These are phyloP conservation scores for Albifimbria verrucaria DNA, from an alignment of 2,329 filamentous ascomycete species.

Conservation along the genomic window DNA sequence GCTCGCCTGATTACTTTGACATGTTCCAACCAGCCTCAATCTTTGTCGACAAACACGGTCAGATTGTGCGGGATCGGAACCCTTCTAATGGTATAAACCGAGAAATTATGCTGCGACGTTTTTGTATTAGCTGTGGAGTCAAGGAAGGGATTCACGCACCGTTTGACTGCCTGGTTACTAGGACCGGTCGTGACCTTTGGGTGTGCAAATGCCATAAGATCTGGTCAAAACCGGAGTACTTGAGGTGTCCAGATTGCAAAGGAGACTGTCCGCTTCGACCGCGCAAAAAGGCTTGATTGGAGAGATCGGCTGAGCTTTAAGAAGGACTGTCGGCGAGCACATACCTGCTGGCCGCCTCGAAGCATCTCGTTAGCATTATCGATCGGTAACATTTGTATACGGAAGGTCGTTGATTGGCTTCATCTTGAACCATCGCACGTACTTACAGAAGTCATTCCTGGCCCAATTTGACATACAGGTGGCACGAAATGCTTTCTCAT, in stretches of 20 bases:
- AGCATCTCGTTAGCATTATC: too few relatives aligned
- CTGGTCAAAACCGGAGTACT: conserved; percentile 31
- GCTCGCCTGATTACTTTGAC: conserved; percentile 35
- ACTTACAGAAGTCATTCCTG: too few relatives aligned
- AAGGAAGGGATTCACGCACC: conserved; percentile 32
- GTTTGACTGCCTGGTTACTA: conserved; percentile 34
- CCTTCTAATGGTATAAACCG: conserved; percentile 21
- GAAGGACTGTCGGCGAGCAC: too few relatives aligned
- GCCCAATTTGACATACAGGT: too few relatives aligned
- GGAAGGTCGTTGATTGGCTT: too few relatives aligned
- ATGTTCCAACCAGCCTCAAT: conserved; percentile 29
- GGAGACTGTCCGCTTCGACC: conserved; percentile 33
- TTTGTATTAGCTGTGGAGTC: conserved; percentile 40
- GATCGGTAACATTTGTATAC: too few relatives aligned
- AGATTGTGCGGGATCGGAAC: conserved; percentile 24
- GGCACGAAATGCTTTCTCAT: too few relatives aligned
- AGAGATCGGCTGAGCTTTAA: neutral
- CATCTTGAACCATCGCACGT: too few relatives aligned
- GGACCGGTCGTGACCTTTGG: conserved; percentile 35
- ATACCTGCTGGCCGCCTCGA: too few relatives aligned
- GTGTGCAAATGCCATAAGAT: conserved; percentile 34
- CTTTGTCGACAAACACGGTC: conserved; percentile 27
- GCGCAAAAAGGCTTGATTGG: conserved; percentile 23
- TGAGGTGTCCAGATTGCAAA: conserved; percentile 31
- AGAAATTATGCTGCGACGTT: conserved; percentile 32